Conservation (phyloP, 2,329 filamentous ascomycete species). For the Hansfordia pulvinata region DNA sequence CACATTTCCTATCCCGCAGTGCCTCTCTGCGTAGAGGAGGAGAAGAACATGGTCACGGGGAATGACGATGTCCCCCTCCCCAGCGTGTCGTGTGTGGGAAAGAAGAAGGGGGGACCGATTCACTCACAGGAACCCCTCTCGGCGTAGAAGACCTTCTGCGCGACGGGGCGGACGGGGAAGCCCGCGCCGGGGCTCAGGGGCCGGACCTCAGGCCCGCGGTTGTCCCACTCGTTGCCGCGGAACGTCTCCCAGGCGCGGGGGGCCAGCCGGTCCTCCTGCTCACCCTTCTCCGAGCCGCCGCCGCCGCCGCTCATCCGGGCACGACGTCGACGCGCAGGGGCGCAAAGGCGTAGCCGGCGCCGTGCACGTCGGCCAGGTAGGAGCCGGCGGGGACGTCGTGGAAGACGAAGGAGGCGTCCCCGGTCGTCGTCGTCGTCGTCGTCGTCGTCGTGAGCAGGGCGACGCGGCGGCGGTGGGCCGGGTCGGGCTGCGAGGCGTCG, state of each 20-base stretch:
- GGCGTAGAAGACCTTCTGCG: conserved; percentile 59
- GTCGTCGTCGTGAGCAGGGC: conserved; percentile 25
- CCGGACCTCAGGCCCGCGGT: conserved; percentile 54
- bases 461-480: conserved; percentile 11
- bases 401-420: conserved; percentile 63
- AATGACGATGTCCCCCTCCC: too few species aligned
- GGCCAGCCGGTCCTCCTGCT: conserved; percentile 19
- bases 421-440: conserved; percentile 45
- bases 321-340: conserved; percentile 68
- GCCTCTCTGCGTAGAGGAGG: background rate
- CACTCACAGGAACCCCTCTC: conserved; percentile 62
- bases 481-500: too few species aligned
- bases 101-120: conserved; percentile 1
- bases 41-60: conserved; percentile 2
- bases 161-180: background rate
- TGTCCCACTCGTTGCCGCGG: conserved; percentile 79
- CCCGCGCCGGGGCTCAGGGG: conserved; percentile 22
- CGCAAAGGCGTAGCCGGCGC: conserved; percentile 59
- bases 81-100: too few species aligned
- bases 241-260: conserved; percentile 72
- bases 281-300: conserved; percentile 4
- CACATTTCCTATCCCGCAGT: background rate
- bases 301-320: conserved; percentile 18
- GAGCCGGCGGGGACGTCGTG: conserved; percentile 54
- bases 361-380: conserved; percentile 75